A percentile compares a stretch with the other conserved stretches of the same genome.
These are phyloP conservation scores for Venturia pyrina DNA, from an alignment of 2,329 filamentous ascomycete genomes.

Conservation along the genomic window DNA sequence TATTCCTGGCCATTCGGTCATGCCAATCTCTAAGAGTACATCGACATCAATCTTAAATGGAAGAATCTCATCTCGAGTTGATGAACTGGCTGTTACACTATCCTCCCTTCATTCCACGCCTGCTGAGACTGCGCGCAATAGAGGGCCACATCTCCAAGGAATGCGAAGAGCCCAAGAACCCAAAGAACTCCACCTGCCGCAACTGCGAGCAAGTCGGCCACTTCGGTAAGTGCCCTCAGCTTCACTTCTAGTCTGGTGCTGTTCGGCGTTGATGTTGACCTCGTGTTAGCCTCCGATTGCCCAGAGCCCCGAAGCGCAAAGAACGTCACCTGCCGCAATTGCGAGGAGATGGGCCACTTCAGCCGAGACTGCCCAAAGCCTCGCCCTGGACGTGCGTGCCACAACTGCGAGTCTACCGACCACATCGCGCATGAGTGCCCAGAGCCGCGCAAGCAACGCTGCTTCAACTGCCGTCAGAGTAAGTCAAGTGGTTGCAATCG, in stretches of 20 bases:
- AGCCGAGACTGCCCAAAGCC: constrained; percentile 44
- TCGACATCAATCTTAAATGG: background rate
- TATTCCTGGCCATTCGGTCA: background rate
- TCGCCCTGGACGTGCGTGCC: constrained; percentile 38
- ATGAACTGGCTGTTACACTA: background rate
- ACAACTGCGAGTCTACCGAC: constrained; percentile 29
- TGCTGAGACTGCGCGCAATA: constrained; percentile 31
- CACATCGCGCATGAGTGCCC: constrained; percentile 23
- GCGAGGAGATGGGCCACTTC: constrained; percentile 28
- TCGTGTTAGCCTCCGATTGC: constrained; percentile 25
- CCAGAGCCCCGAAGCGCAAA: constrained; percentile 47
- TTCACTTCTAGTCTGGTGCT: too few species aligned
- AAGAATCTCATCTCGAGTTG: background rate
- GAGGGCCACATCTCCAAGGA: constrained; percentile 13
- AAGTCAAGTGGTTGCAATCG: constrained; percentile 34
- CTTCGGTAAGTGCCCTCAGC: constrained; percentile 6
- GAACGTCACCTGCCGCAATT: constrained; percentile 39
- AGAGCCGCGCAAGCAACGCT: constrained; percentile 33
- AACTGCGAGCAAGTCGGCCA: constrained; percentile 49
- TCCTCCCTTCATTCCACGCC: constrained; percentile 39
- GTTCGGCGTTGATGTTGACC: too few species aligned
- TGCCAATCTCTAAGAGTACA: background rate
- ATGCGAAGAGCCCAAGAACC: constrained; percentile 20
- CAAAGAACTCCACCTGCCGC: constrained; percentile 54
- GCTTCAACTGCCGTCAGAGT: constrained; percentile 55